Base-by-base conservation (phyloP, 176 grass and related monocot species). In the Raddia distichophylla region DNA sequence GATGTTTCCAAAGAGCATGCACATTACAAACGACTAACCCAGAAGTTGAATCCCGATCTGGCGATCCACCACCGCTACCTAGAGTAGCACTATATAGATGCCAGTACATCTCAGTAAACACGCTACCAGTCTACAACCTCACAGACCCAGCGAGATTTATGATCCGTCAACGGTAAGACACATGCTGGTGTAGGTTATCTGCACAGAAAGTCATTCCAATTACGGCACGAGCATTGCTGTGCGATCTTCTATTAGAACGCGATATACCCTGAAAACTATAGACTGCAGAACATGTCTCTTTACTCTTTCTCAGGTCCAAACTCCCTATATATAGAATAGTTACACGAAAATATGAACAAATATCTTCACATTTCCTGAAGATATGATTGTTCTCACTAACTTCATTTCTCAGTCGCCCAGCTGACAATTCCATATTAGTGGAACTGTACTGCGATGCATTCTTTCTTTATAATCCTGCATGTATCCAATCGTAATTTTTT, bases 371-470 rank as follows among this genome's bases (percentile, higher is more conserved):
- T 32, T 83, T 64, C 16, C 34, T 56, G 48, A 66, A 63, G 8
- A 51, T 71, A 51, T 71, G 57, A 34, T 63, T 78, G 66, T 64
- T 70, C 27, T 40, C 73, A 27, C 27, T 27, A 46, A 55, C 10
- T 74, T 27, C 27, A 27, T 27, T 27, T 27, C 27, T 27, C 27
- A 27, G 27, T 27, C 27, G 27, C 27, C 27, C 27, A 27, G 27
- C 27, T 27, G 27, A 27, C 0, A 27, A 20, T 73, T 79, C 67
- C 56, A 64, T 14, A 79, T 55, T 79, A 72, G 9, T 55, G 83
- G 66, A 85, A 79, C 75, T 64, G 59, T 37, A 34, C 45, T 77
- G 48, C 6, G 51, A 15, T 47, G 18, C n/a, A n/a, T 70, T 13
- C 58, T 18, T 40, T 58, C 17, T 43, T 66, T 59, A 44, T 44